Conservation (phyloP, 805 yeast species). For the Lipomyces mesembrius region DNA sequence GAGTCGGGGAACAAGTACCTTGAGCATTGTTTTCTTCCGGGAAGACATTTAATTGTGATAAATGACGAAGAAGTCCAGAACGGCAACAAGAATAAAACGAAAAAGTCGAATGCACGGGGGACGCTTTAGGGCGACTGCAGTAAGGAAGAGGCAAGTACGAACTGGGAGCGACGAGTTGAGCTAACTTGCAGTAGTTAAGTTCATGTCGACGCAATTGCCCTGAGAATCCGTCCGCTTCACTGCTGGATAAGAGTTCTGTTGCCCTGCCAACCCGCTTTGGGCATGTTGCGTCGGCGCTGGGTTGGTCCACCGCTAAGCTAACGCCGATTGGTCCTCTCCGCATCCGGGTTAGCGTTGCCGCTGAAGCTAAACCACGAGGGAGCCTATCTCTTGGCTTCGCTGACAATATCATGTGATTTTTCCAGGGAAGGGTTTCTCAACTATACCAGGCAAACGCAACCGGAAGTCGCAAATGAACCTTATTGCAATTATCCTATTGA, state of each 20-base stretch:
- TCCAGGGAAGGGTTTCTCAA: background rate
- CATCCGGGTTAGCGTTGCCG: background rate
- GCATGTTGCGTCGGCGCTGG: background rate
- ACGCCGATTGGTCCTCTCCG: background rate
- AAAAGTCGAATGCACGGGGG: background rate
- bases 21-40: constrained; percentile 52
- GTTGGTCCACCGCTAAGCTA: background rate
- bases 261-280: background rate
- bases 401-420: background rate
- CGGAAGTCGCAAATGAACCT: background rate
- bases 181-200: background rate
- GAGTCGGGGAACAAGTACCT: constrained; percentile 40
- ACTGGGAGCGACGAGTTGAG: background rate
- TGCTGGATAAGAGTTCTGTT: background rate
- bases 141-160: background rate
- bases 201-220: background rate
- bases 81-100: background rate
- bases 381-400: background rate
- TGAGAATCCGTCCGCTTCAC: background rate
- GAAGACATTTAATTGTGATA: constrained; percentile 32
- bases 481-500: background rate
- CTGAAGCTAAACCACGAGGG: background rate
- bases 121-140: background rate
- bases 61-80: background rate
- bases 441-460: background rate